Conservation (phyloP, 2,329 filamentous ascomycete genomes). For the Cryphonectria naterciae region DNA sequence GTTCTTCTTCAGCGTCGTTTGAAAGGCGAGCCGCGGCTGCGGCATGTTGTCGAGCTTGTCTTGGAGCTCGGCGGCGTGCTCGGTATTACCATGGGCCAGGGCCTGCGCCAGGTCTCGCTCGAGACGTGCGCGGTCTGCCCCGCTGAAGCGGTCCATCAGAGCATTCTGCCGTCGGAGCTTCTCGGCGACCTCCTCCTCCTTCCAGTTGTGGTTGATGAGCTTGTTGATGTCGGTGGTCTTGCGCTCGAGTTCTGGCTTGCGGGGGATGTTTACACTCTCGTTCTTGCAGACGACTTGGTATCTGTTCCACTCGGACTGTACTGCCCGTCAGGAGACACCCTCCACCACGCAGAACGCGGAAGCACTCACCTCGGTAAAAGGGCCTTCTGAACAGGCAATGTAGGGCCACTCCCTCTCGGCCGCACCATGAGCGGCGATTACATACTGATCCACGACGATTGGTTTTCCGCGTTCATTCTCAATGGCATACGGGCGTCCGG, state of each 20-base stretch:
- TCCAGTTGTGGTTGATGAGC: constrained; percentile 80
- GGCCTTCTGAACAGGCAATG: constrained; percentile 82
- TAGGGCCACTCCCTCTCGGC: constrained; percentile 86
- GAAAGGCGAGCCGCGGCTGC: constrained; percentile 73
- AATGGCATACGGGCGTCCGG: constrained; percentile 83
- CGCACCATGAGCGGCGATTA: constrained; percentile 80
- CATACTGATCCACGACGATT: constrained; percentile 86
- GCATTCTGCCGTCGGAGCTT: constrained; percentile 75
- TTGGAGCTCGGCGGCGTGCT: constrained; percentile 57
- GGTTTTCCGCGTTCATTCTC: constrained; percentile 72
- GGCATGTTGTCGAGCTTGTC: constrained; percentile 66
- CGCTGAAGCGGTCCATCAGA: constrained; percentile 68
- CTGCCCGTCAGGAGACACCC: constrained; percentile 6
- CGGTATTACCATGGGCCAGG: constrained; percentile 64
- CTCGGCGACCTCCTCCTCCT: constrained; percentile 77
- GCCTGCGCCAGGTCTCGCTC: constrained; percentile 70
- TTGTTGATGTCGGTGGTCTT: constrained; percentile 83
- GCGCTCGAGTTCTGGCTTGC: constrained; percentile 64
- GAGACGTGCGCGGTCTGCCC: constrained; percentile 70
- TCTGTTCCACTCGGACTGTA: constrained; percentile 75
- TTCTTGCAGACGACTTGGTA: constrained; percentile 76
- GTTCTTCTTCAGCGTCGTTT: constrained; percentile 65
- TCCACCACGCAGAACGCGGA: neutral
- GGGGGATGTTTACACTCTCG: constrained; percentile 75
- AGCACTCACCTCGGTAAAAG: constrained; percentile 74